Evolutionary conservation across 192 early-diverging fungal species (phyloP), one percentile per base, ranked within the genome.

Genomic region (Phlyctochytrium arcticum): DNA sequence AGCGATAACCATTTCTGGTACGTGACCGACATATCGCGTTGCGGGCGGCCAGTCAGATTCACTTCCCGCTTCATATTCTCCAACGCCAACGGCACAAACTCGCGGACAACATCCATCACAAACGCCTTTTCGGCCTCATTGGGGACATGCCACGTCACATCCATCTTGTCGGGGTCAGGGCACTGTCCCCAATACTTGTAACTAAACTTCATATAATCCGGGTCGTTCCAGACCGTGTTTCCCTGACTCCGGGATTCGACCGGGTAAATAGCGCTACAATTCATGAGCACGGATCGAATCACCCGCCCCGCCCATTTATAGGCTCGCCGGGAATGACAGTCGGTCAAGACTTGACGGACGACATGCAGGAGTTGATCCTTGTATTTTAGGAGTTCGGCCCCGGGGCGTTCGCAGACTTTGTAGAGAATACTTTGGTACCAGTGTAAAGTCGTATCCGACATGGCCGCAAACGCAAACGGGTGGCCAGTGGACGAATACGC

Each of bases 101-200:
- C 57, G 0, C 84, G 76, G 27, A 90, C 66, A 15, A 95, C 56
- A 31, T 85, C 80, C 12, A 89, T 62, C 0, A 87, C 89, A 62
- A 87, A 85, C 24, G 84, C 69, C 12, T 87, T 74, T 57, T 92
- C 93, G 1, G 77, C 71, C 21, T 80, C 64, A 23, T 68, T 81
- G 7, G 93, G 91, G 8, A 78, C 62, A 66, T 95, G 92, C 95
- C 95, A 98, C 49, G 83, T 48, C 7, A 93, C 54, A 19, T 73
- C 56, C 23, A 90, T 75, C 44, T 82, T 68, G 0, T 80, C 68
- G 0, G 81, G 68, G 39, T 86, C 70, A 0, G 71, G 64, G 1
- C 82, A 72, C 30, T 84, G 62, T 4, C 92, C 92, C 95, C 95
- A 98, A 23, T 86, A 72, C 61, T 80, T 62, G 61, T 92, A 88